Conservation (phyloP, 1,284 basidiomycete genomes). For the Schizopora paradoxa region DNA sequence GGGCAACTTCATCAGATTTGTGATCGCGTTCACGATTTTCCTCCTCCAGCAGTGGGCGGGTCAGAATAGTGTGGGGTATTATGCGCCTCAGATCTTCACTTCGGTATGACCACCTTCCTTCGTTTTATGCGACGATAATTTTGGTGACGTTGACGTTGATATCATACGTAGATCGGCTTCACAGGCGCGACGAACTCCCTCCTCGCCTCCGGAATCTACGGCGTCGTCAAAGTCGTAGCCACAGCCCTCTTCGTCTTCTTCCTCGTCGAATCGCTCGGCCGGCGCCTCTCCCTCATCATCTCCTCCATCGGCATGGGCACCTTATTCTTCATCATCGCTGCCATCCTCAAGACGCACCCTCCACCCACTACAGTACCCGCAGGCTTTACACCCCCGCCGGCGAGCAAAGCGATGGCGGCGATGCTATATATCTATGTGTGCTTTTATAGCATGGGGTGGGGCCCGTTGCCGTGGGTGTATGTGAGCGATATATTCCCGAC, state of each 20-base stretch:
- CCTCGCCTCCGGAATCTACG: conserved; percentile 80
- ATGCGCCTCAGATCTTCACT: conserved; percentile 69
- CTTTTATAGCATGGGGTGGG: conserved; percentile 72
- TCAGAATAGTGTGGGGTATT: conserved; percentile 64
- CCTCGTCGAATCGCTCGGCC: conserved; percentile 51
- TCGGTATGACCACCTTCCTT: conserved; percentile 44
- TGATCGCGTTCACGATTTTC: conserved; percentile 60
- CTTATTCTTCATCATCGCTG: conserved; percentile 64
- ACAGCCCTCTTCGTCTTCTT: conserved; percentile 60
- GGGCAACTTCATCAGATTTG: conserved; percentile 67
- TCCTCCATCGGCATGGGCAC: conserved; percentile 58
- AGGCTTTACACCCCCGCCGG: conserved; percentile 35
- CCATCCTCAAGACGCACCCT: conserved; percentile 71
- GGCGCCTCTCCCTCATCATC: conserved; percentile 55
- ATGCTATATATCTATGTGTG: conserved; percentile 73
- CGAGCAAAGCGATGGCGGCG: conserved; percentile 66
- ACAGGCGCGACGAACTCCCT: conserved; percentile 54
- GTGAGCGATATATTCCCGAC: conserved; percentile 82
- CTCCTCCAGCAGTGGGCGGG: conserved; percentile 64
- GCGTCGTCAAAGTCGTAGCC: conserved; percentile 70
- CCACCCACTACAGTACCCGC: conserved; percentile 31
- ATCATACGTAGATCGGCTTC: conserved; percentile 52
- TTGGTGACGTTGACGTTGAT: conserved; percentile 26
- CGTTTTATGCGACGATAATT: conserved; percentile 31
- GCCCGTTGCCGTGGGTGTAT: conserved; percentile 64